Conservation (phyloP, 2,329 filamentous ascomycete genomes). For the Curvularia lunata region DNA sequence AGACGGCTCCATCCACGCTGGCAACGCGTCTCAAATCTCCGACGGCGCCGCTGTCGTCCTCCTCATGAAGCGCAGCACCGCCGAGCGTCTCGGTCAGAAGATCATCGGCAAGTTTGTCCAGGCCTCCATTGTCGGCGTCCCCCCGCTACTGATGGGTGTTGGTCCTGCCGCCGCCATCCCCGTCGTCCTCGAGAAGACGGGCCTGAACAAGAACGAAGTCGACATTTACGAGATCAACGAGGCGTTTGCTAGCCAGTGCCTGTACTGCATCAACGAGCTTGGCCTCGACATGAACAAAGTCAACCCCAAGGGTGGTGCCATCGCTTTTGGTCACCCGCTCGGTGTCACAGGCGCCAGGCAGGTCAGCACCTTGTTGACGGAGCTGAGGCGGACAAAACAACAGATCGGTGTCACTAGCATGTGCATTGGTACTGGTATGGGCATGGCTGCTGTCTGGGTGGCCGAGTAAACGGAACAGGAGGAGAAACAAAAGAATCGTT, state of each 20-base stretch:
- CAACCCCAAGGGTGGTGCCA: constrained; percentile 96
- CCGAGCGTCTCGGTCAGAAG: constrained; percentile 83
- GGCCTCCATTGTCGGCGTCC: constrained; percentile 84
- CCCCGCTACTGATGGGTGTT: constrained; percentile 93
- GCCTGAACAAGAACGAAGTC: constrained; percentile 81
- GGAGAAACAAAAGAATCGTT: not conserved
- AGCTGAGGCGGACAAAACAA: constrained; percentile 82
- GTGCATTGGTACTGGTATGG: constrained; percentile 96
- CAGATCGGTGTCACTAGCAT: constrained; percentile 92
- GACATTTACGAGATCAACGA: constrained; percentile 99
- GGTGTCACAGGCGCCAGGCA: constrained; percentile 94
- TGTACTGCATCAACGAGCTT: constrained; percentile 92
- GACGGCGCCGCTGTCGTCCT: constrained; percentile 93
- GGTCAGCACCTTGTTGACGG: constrained; percentile 88
- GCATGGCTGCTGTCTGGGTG: constrained; percentile 96
- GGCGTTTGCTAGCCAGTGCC: constrained; percentile 92
- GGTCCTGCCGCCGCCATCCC: constrained; percentile 97
- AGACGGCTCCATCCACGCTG: constrained; percentile 92
- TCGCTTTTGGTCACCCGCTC: constrained; percentile 93
- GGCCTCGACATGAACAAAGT: constrained; percentile 84
- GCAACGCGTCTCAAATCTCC: constrained; percentile 94
- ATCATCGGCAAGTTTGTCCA: constrained; percentile 93
- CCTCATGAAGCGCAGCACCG: constrained; percentile 92
- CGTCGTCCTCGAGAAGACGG: constrained; percentile 84
- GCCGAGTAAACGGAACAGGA: constrained; percentile 68